Percentiles rank a stretch among this genome's conserved stretches.
These are phyloP conservation scores for Epichloe uncinata DNA, from an alignment of 2,329 filamentous ascomycete genomes.

Conservation along the genomic window DNA sequence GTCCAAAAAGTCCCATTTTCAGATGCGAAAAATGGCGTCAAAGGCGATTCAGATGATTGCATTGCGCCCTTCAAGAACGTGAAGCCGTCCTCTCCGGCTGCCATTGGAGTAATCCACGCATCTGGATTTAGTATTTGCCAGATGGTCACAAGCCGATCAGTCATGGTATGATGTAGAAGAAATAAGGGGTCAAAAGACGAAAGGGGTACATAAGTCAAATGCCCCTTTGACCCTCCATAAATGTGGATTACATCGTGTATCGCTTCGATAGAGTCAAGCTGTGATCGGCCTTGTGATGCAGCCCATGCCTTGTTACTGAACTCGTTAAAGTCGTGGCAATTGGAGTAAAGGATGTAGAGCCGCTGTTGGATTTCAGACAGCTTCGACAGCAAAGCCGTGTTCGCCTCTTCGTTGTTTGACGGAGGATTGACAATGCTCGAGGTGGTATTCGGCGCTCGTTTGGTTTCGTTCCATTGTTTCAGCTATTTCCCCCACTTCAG, in stretches of 20 bases:
- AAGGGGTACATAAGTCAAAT: slow-evolving; percentile 58
- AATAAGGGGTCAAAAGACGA: slow-evolving; percentile 72
- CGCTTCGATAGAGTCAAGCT: slow-evolving; percentile 51
- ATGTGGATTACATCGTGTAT: slow-evolving; percentile 52
- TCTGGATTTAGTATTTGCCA: slow-evolving; percentile 64
- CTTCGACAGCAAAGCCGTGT: slow-evolving; percentile 29
- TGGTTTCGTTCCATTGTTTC: slow-evolving; percentile 44
- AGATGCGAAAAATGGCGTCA: slow-evolving; percentile 54
- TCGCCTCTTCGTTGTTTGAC: slow-evolving; percentile 48
- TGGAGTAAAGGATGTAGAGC: slow-evolving; percentile 53
- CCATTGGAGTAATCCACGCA: slow-evolving; percentile 47
- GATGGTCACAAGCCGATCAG: slow-evolving; percentile 62
- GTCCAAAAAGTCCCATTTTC: slow-evolving; percentile 55
- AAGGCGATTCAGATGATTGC: slow-evolving; percentile 40
- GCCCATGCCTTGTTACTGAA: slow-evolving; percentile 59
- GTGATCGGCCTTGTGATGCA: slow-evolving; percentile 29
- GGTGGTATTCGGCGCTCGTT: slow-evolving; percentile 35
- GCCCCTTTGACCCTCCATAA: slow-evolving; percentile 45
- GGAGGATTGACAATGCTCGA: slow-evolving; percentile 17
- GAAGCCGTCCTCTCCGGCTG: slow-evolving; percentile 45
- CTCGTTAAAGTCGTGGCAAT: slow-evolving; percentile 51
- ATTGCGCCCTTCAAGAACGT: slow-evolving; percentile 40
- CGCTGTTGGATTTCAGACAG: slow-evolving; percentile 45
- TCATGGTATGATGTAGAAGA: slow-evolving; percentile 62
- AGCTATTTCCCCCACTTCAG: slow-evolving; percentile 27